These are phyloP conservation scores for Claviceps sp. DNA, from an alignment of 2,329 filamentous ascomycete genomes.

Conservation along the genomic window DNA sequence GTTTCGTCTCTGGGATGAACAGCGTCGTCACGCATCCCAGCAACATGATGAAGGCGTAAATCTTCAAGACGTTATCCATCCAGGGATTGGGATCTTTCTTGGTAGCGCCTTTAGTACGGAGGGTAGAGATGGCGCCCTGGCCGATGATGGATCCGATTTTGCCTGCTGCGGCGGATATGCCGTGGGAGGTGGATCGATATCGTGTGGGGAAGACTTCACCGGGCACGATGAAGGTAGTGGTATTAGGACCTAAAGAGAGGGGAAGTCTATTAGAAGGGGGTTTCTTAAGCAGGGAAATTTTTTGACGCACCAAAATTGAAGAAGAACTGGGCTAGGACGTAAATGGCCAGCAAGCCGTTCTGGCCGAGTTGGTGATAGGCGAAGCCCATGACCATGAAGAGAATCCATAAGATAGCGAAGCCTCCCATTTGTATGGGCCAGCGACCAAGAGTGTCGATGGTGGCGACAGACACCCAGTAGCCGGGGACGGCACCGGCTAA, in stretches of 20 bases:
- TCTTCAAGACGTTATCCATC: slow-evolving; percentile 67
- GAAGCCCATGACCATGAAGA: slow-evolving; percentile 51
- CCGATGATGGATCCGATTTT: slow-evolving; percentile 45
- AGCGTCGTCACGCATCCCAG: slow-evolving; percentile 54
- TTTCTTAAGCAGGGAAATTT: neutral
- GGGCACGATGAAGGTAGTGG: slow-evolving; percentile 43
- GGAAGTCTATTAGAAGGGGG: neutral
- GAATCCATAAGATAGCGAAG: slow-evolving; percentile 45
- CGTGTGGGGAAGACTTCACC: slow-evolving; percentile 44
- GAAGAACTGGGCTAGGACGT: slow-evolving; percentile 44
- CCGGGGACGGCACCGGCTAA: slow-evolving; percentile 68
- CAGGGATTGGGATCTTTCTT: slow-evolving; percentile 37
- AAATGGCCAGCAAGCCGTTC: slow-evolving; percentile 41
- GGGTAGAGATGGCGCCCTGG: slow-evolving; percentile 42
- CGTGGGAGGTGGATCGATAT: slow-evolving; percentile 43
- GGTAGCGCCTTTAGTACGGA: slow-evolving; percentile 33
- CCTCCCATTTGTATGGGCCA: slow-evolving; percentile 62
- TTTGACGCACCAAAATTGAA: slow-evolving; percentile 36
- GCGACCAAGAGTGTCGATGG: slow-evolving; percentile 60
- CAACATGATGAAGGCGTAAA: slow-evolving; percentile 65
- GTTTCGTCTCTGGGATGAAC: slow-evolving; percentile 61
- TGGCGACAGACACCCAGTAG: slow-evolving; percentile 68
- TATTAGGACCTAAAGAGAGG: slow-evolving; percentile 32
- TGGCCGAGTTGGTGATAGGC: slow-evolving; percentile 40
- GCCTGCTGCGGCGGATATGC: slow-evolving; percentile 40